Percentiles rank a stretch among this genome's conserved stretches.
These are phyloP conservation scores for Cucurbita maxima DNA, from an alignment of 306 rosid species.

Conservation along the genomic window DNA sequence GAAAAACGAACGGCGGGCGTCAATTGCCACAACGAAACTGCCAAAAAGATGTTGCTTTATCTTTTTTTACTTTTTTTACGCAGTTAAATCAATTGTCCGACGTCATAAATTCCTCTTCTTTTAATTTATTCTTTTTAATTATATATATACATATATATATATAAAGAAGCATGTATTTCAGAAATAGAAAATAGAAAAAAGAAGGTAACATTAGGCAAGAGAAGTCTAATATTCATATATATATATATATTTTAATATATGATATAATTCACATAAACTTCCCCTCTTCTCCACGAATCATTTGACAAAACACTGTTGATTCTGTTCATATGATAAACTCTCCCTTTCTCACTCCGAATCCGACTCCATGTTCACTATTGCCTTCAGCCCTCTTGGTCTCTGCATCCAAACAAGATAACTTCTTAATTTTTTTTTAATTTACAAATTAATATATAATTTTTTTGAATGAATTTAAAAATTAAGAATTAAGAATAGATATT, in stretches of 20 bases:
- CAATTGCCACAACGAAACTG: not conserved
- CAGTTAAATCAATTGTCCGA: too few species aligned
- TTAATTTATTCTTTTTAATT: too few species aligned
- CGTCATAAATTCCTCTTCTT: too few species aligned
- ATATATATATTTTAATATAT: not conserved
- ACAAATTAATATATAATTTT: too few species aligned
- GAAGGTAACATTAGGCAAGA: not conserved
- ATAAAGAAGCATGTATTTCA: too few species aligned
- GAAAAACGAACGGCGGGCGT: not conserved
- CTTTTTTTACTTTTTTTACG: too few species aligned
- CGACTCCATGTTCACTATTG: constrained; percentile 71
- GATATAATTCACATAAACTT: not conserved
- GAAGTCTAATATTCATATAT: not conserved
- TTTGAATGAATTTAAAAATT: not conserved
- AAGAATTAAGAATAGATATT: not conserved
- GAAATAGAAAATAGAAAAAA: too few species aligned
- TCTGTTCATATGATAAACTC: not conserved
- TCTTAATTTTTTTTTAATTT: too few species aligned
- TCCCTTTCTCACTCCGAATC: constrained; percentile 39
- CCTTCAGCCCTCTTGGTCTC: constrained; percentile 85
- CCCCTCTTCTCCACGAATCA: not conserved
- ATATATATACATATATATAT: too few species aligned
- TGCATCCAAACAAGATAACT: constrained; percentile 13
- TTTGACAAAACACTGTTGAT: not conserved
- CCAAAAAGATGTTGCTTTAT: not conserved